These are phyloP conservation scores for Dryadomyces quercus-mongolicae DNA, from an alignment of 2,329 filamentous ascomycete species.

Conservation along the genomic window DNA sequence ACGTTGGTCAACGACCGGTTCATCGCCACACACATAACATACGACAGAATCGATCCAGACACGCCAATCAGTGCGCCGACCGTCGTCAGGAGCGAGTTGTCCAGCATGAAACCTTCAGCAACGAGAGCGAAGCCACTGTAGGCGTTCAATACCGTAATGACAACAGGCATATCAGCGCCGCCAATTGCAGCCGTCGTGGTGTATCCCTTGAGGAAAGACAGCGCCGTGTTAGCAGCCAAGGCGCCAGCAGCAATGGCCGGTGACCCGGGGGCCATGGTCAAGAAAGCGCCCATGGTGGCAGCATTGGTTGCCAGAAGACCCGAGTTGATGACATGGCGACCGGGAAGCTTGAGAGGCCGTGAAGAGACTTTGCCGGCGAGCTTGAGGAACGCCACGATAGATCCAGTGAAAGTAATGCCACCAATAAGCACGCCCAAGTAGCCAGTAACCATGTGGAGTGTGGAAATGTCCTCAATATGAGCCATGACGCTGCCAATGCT, in stretches of 20 bases:
- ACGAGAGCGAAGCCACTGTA: conserved; percentile 87
- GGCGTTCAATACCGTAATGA: conserved; percentile 81
- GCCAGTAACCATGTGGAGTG: conserved; percentile 71
- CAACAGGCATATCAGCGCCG: conserved; percentile 88
- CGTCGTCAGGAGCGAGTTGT: conserved; percentile 73
- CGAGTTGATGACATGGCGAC: conserved; percentile 63
- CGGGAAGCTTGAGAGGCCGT: conserved; percentile 58
- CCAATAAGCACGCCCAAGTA: conserved; percentile 80
- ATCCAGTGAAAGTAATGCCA: conserved; percentile 85
- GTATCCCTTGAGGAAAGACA: conserved; percentile 78
- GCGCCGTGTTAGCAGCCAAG: conserved; percentile 59
- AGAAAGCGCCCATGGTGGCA: conserved; percentile 73
- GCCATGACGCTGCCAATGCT: conserved; percentile 79
- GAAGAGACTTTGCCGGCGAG: conserved; percentile 75
- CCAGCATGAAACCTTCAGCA: conserved; percentile 83
- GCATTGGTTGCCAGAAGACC: conserved; percentile 63
- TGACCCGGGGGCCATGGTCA: conserved; percentile 69
- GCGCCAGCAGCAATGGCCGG: conserved; percentile 70
- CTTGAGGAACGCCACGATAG: conserved; percentile 81
- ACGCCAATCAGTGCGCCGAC: conserved; percentile 82
- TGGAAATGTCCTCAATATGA: conserved; percentile 57
- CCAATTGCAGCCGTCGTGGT: conserved; percentile 83
- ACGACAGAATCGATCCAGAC: conserved; percentile 78
- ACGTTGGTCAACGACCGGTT: conserved; percentile 84
- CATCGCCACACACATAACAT: conserved; percentile 83